Percentiles rank a stretch among this genome's conserved stretches.
These are phyloP conservation scores for Phytopythium cucurbitacearum DNA, from an alignment of 352 stramenopile genomes.

Conservation along the genomic window DNA sequence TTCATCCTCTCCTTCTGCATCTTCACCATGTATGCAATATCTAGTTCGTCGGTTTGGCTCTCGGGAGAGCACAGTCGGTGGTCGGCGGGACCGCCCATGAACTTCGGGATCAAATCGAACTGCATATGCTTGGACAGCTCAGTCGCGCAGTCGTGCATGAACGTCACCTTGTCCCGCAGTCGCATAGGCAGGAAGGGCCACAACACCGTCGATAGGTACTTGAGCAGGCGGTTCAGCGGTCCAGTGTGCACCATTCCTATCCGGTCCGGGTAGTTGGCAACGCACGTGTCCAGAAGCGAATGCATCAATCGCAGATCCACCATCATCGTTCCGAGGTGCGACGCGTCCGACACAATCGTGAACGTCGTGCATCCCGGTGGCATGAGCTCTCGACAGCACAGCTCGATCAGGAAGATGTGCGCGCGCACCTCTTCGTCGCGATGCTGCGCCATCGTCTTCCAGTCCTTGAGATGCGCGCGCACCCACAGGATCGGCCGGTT, in stretches of 20 bases:
- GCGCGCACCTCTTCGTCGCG: slow-evolving; percentile 51
- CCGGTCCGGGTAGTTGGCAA: slow-evolving; percentile 62
- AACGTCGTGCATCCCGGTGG: slow-evolving; percentile 49
- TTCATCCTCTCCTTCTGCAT: slow-evolving; percentile 48
- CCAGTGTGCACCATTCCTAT: slow-evolving; percentile 58
- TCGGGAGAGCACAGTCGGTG: slow-evolving; percentile 27
- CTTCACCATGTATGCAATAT: slow-evolving; percentile 55
- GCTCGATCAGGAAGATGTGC: slow-evolving; percentile 57
- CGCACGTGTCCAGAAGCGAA: slow-evolving; percentile 50
- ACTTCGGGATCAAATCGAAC: slow-evolving; percentile 42
- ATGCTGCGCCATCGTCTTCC: slow-evolving; percentile 38
- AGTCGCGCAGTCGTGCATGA: slow-evolving; percentile 49
- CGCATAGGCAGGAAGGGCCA: slow-evolving; percentile 53
- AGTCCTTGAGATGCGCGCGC: slow-evolving; percentile 55
- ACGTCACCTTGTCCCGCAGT: slow-evolving; percentile 48
- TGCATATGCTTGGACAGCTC: slow-evolving; percentile 62
- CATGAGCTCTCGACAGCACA: slow-evolving; percentile 52
- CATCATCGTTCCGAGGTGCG: slow-evolving; percentile 36
- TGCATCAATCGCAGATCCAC: slow-evolving; percentile 65
- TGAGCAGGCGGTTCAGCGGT: slow-evolving; percentile 51
- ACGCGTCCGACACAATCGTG: slow-evolving; percentile 56
- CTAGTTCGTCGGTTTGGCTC: slow-evolving; percentile 19
- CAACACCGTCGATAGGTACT: slow-evolving; percentile 43
- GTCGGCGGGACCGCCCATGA: slow-evolving; percentile 38
- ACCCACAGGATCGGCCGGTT: slow-evolving; percentile 68